Evolutionary conservation across 192 early-diverging fungal genomes (phyloP).

Genomic region (Backusella tuberculispora): DNA sequence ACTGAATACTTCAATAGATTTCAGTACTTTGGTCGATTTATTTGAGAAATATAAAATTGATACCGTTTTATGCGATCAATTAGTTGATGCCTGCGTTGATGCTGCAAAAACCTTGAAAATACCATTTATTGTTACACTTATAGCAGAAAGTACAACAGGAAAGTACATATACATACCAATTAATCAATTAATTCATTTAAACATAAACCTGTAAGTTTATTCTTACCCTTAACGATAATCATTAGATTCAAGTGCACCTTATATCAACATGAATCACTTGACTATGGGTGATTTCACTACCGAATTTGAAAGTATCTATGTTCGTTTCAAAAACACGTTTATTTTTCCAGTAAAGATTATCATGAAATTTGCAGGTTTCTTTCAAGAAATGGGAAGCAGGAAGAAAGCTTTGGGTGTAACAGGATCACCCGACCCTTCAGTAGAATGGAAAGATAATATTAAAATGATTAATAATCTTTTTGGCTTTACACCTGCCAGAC

Average conservation of each 20-base stretch:
- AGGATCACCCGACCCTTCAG: too few species aligned
- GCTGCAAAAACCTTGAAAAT: conserved; percentile 17
- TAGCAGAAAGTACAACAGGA: not conserved
- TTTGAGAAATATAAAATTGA: not conserved
- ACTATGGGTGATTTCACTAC: not conserved
- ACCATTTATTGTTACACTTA: conserved; percentile 30
- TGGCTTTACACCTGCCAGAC: conserved; percentile 29
- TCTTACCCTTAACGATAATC: not conserved
- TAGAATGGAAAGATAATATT: conserved; percentile 16
- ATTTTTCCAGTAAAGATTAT: not conserved
- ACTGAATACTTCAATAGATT: not conserved
- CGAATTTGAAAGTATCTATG: not conserved
- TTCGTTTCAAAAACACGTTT: not conserved
- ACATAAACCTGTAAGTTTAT: not conserved
- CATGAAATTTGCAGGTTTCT: not conserved
- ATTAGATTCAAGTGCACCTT: not conserved
- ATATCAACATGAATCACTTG: not conserved
- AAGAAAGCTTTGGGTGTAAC: not conserved
- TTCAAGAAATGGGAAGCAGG: not conserved
- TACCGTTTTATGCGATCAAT: conserved; percentile 28
- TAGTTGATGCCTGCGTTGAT: conserved; percentile 24
- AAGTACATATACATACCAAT: not conserved
- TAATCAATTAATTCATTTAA: not conserved
- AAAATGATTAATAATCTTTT: conserved; percentile 34
- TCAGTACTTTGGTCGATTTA: not conserved